Conservation (phyloP, 306 rosid species). For the Pachyrhizus erosus region DNA sequence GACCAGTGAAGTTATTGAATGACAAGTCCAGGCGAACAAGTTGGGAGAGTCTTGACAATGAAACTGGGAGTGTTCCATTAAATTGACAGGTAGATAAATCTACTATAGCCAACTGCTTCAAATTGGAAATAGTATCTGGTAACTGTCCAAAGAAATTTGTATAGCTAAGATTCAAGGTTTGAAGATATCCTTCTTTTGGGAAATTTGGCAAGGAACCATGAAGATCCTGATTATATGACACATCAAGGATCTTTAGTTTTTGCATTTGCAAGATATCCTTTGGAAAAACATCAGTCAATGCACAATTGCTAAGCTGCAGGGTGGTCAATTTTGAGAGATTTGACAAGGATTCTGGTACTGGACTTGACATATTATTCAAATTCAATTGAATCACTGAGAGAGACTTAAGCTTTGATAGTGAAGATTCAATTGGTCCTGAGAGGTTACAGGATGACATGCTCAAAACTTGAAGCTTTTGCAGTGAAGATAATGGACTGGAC, state of each 20-base stretch:
- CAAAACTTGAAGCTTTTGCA: constrained; percentile 26
- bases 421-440: constrained; percentile 44
- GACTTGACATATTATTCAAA: constrained; percentile 25
- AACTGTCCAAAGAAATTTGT: constrained; percentile 42
- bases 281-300: constrained; percentile 32
- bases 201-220: constrained; percentile 43
- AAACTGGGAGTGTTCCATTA: constrained; percentile 21
- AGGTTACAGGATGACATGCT: constrained; percentile 44
- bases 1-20: constrained; percentile 32
- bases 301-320: constrained; percentile 11
- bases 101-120: constrained; percentile 23
- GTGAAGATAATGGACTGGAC: constrained; percentile 36
- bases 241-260: constrained; percentile 25
- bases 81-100: constrained; percentile 34
- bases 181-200: constrained; percentile 25
- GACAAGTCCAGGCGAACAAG: constrained; percentile 34
- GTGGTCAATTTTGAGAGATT: constrained; percentile 27
- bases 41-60: constrained; percentile 25
- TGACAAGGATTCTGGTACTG: constrained; percentile 31
- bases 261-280: constrained; percentile 20
- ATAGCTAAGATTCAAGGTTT: background rate
- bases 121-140: constrained; percentile 9
- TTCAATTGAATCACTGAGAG: constrained; percentile 25
- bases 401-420: background rate
- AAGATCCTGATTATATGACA: constrained; percentile 35